Evolutionary conservation across 345 rosid genomes (phyloP), one percentile per base, ranked within the genome.

Genomic region (Populus nigra): DNA sequence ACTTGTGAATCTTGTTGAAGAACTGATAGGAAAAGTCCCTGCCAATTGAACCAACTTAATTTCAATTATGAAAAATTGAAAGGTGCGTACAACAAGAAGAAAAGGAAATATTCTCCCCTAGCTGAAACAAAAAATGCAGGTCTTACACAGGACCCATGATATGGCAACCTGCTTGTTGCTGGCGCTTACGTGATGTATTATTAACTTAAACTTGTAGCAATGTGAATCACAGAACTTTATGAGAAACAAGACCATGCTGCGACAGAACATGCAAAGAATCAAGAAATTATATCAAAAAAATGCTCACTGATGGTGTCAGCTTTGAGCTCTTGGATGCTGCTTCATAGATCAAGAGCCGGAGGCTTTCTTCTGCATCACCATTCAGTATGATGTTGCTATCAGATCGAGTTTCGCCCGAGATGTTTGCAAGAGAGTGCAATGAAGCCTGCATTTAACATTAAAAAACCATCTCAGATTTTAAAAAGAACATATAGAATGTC

Each of bases 1-100:
- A 88, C 81, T 87, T 88, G 93, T 80, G 97, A 83, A 75, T 88
- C 93, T 83, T 91, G 97, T 82, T 86, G 96, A 84, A 95, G 90
- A 87, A 91, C 87, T 49, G 90, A 88, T 61, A 90, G 81, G 61
- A 92, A 83, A 65, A 95, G 88, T 65, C 94, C 97, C 99, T 95
- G 92, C 80, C 8, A 80, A 86, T 77, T 61, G 71, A 71, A 76
- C 55, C 69, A 84, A 39, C 27, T 45, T 15, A 55, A 4, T 63
- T 71, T 45, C 33, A 31, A 53, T 73, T 45, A 36, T 7, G 17
- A 71, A 23, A 39, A 69, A 62, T 74, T 67, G 68, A 18, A 27
- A 43, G 66, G 57, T n/a, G 11, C 10, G 36, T 35, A 5, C 17
- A 66, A 68, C 47, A 35, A 69, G n/a, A 13, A 45, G 50, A 45